Percentiles rank a stretch among this genome's conserved stretches.
Evolutionary conservation across 257 asterid species (phyloP).

Genomic region (Petunia secreta): DNA sequence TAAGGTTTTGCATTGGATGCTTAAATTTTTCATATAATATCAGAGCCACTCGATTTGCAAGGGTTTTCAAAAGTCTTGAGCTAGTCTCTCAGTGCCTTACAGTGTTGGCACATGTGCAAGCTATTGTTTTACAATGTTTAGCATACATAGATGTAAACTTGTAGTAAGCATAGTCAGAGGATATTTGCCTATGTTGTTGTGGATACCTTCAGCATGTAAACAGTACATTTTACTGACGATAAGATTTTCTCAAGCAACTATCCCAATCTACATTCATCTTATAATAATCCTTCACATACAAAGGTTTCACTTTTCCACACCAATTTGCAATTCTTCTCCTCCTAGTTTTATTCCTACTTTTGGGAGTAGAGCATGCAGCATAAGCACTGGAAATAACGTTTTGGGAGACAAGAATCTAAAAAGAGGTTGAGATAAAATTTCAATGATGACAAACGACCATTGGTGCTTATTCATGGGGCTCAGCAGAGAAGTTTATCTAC

Average conservation of each 20-base stretch:
- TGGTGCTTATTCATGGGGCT: background rate
- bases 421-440: background rate
- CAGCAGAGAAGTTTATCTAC: background rate
- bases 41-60: background rate
- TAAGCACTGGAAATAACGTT: background rate
- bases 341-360: background rate
- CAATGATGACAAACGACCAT: background rate
- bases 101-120: background rate
- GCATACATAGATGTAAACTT: background rate
- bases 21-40: background rate
- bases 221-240: background rate
- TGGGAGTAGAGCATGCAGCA: conserved; percentile 16
- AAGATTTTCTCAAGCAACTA: conserved; percentile 5
- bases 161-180: conserved; percentile 5
- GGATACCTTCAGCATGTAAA: no score
- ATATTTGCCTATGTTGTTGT: no score
- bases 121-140: conserved; percentile 11
- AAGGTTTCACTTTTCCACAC: conserved; percentile 11
- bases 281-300: background rate
- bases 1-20: background rate
- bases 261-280: conserved; percentile 1
- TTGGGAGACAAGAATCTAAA: background rate
- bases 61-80: background rate
- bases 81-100: background rate
- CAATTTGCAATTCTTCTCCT: background rate